Percentiles rank a stretch among this genome's conserved stretches.
phyloP scores from a whole-genome alignment of 805 yeast species.

The Candida parachauliodes region DNA sequence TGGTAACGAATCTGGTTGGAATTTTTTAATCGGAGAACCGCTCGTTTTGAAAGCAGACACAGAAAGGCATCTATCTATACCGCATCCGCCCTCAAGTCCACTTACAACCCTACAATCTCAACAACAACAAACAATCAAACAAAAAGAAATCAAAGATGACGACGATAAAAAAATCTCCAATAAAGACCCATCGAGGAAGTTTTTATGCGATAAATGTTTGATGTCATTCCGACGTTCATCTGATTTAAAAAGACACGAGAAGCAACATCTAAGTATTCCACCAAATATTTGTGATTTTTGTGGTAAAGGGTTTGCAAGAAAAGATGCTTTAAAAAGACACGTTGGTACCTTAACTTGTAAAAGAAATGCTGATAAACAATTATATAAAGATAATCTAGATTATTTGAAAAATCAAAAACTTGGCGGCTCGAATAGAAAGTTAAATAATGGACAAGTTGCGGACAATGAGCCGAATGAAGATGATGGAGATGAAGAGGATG shows the following conservation, averaged over 20 bases:
- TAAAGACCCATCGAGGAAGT: constrained; percentile 30
- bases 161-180: background rate
- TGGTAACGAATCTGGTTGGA: constrained; percentile 27
- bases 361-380: constrained; percentile 57
- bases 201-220: constrained; percentile 56
- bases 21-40: constrained; percentile 25
- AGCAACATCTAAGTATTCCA: constrained; percentile 66
- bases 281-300: constrained; percentile 75
- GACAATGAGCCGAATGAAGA: background rate
- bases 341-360: constrained; percentile 71
- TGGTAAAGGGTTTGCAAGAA: constrained; percentile 80
- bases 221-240: constrained; percentile 64
- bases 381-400: constrained; percentile 32
- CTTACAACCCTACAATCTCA: too few relatives aligned
- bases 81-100: background rate
- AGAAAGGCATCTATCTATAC: background rate
- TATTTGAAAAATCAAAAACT: constrained; percentile 15
- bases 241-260: constrained; percentile 71
- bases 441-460: background rate
- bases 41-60: constrained; percentile 8
- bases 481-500: constrained; percentile 5
- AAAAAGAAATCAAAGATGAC: constrained; percentile 5
- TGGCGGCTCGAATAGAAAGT: background rate
- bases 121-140: background rate
- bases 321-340: constrained; percentile 78